Base-by-base conservation (phyloP, 2,329 filamentous ascomycete species). In the Alternaria ethzedia region DNA sequence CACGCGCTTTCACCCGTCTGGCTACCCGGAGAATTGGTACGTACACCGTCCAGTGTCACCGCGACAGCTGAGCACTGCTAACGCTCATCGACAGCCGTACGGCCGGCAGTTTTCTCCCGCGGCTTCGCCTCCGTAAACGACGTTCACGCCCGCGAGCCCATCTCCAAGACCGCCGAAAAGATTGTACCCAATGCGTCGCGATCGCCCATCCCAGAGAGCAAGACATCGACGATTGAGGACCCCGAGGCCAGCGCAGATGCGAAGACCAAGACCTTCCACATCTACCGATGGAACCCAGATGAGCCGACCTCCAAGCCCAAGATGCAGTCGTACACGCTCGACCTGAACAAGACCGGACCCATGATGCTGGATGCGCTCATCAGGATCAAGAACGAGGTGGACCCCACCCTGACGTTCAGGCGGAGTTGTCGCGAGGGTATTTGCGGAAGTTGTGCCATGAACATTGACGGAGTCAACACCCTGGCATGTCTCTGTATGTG, bases 251-350 rank as follows among this genome's bases (percentile, higher is more conserved):
- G 82, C 68, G 80, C 85, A 70, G 82, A 86, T 64, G 82, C 89
- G 49, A 87, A 86, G 75, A 89, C 92, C 84, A 98, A 97, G 90
- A 94, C 91, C 55, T 99, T 99, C 89, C 91, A 97, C 83, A 91
- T 99, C 86, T 99, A 99, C 89, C 90, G 96, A 81, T 99, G 96
- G 96, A 97, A 96, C 81, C 96, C 96, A 65, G 96, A 98, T 80
- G 87, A 90, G 80, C 96, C 96, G 63, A 89, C 90, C 77, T 90
- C 92, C 83, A 99, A 99, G 90, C 96, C 96, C 66, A 88, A 86
- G 81, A 97, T 99, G 92, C 94, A 99, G 86, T 89, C 88, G 72
- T 99, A 98, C 85, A 92, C 92, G 36, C 86, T 99, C 77, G 96
- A 99, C 80, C 85, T 99, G 75, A 98, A 98, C 87, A 97, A 98